phyloP scores from a whole-genome alignment of 441 rosid species.

The Arabidopsis lyrata region DNA sequence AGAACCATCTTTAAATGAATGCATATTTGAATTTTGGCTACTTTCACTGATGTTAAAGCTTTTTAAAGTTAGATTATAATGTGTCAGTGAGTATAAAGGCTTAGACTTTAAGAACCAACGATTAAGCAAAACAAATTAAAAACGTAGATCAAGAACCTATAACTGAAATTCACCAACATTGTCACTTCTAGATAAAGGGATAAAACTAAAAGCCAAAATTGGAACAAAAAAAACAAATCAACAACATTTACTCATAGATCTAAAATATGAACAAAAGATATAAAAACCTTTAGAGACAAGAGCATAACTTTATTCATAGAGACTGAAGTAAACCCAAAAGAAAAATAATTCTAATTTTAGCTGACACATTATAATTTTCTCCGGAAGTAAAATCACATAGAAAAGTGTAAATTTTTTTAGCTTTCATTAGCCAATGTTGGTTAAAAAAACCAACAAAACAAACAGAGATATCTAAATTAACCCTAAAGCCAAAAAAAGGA shows the following conservation, averaged over 20 bases:
- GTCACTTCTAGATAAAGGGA: no score
- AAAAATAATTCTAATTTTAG: background rate
- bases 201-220: background rate
- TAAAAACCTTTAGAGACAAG: background rate
- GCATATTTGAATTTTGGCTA: background rate
- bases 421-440: background rate
- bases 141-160: no score
- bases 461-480: conserved; percentile 10
- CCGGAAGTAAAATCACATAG: background rate
- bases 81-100: conserved; percentile 12
- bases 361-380: background rate
- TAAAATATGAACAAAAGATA: background rate
- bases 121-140: background rate
- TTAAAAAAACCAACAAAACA: background rate
- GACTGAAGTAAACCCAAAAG: background rate
- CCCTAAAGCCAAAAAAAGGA: background rate
- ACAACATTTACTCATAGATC: background rate
- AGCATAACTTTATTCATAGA: background rate
- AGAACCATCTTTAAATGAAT: conserved; percentile 12
- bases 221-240: background rate
- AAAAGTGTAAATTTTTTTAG: conserved; percentile 22
- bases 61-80: background rate
- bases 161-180: no score
- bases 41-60: background rate
- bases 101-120: conserved; percentile 1